Evolutionary conservation across 2,329 filamentous ascomycete genomes (phyloP).

Genomic region (Diaporthe sp.): DNA sequence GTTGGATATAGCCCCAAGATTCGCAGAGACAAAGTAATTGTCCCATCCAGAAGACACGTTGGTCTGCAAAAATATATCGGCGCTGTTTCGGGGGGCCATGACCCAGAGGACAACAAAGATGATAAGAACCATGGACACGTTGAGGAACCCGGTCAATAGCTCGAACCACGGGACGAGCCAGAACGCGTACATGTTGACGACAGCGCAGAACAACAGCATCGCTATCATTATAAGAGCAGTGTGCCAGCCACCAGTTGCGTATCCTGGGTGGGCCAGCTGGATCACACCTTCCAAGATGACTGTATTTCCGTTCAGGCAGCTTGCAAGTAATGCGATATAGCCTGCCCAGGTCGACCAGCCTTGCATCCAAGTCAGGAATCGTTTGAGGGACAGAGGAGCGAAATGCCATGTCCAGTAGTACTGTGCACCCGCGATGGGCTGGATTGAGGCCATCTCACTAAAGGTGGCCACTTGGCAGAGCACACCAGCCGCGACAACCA

Average conservation of each 20-base stretch:
- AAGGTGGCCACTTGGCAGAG: constrained; percentile 50
- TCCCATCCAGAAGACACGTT: constrained; percentile 36
- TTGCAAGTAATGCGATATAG: constrained; percentile 52
- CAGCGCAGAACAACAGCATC: constrained; percentile 43
- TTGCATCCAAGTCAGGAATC: constrained; percentile 38
- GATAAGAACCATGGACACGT: constrained; percentile 30
- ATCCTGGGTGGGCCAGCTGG: constrained; percentile 33
- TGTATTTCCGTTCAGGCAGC: constrained; percentile 46
- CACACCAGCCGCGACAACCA: constrained; percentile 48
- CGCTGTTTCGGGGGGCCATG: constrained; percentile 34
- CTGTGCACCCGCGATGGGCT: constrained; percentile 55
- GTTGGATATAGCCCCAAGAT: constrained; percentile 52
- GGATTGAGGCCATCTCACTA: constrained; percentile 55
- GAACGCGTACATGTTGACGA: constrained; percentile 51
- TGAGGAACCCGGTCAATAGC: constrained; percentile 50
- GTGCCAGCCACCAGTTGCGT: constrained; percentile 48
- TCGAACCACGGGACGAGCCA: constrained; percentile 55
- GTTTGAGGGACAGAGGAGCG: not conserved
- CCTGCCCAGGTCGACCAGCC: constrained; percentile 58
- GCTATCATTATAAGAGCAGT: constrained; percentile 53
- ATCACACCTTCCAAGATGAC: constrained; percentile 37
- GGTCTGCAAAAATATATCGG: constrained; percentile 19
- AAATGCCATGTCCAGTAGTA: constrained; percentile 55
- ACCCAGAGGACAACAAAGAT: constrained; percentile 35
- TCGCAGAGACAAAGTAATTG: constrained; percentile 44